Conservation (phyloP, 2,329 filamentous ascomycete genomes). For the Pseudogymnoascus sp. region DNA sequence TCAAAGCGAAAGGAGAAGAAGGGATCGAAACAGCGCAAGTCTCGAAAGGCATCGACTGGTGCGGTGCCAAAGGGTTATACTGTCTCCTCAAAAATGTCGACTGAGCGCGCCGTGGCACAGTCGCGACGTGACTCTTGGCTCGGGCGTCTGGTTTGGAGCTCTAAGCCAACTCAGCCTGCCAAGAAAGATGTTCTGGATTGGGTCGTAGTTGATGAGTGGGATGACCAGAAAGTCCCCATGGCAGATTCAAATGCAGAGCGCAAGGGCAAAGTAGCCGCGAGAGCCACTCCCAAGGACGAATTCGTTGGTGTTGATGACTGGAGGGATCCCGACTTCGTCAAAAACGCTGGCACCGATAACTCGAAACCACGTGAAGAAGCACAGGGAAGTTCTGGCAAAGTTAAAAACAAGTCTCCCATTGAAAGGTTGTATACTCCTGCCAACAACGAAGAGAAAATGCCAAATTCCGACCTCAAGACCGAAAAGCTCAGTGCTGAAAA, state of each 20-base stretch:
- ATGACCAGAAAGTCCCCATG: conserved; percentile 33
- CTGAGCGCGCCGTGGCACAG: not conserved
- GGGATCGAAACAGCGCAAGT: conserved; percentile 23
- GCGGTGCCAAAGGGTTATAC: conserved; percentile 7
- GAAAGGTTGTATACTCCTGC: conserved; percentile 12
- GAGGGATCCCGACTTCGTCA: conserved; percentile 69
- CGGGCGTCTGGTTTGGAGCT: not conserved
- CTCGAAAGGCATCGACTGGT: conserved; percentile 11
- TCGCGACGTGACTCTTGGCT: conserved; percentile 2
- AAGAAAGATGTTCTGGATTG: conserved; percentile 47
- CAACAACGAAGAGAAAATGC: conserved; percentile 28
- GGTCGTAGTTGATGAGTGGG: conserved; percentile 62
- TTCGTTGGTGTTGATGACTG: conserved; percentile 82
- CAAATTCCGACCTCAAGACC: conserved; percentile 37
- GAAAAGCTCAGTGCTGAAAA: conserved; percentile 25
- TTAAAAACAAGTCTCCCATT: conserved; percentile 14
- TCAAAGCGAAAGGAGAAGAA: conserved; percentile 21
- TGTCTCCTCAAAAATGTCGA: not conserved
- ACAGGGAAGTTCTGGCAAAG: conserved; percentile 19
- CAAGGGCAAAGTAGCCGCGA: conserved; percentile 19
- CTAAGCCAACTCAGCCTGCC: not conserved
- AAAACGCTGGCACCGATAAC: not conserved
- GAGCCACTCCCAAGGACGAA: conserved; percentile 42
- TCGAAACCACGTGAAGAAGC: conserved; percentile 27
- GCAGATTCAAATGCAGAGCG: not conserved